Percentiles rank a stretch among this genome's conserved stretches.
phyloP scores from a whole-genome alignment of 2,329 filamentous ascomycete species.

The Calonectria pteridis region DNA sequence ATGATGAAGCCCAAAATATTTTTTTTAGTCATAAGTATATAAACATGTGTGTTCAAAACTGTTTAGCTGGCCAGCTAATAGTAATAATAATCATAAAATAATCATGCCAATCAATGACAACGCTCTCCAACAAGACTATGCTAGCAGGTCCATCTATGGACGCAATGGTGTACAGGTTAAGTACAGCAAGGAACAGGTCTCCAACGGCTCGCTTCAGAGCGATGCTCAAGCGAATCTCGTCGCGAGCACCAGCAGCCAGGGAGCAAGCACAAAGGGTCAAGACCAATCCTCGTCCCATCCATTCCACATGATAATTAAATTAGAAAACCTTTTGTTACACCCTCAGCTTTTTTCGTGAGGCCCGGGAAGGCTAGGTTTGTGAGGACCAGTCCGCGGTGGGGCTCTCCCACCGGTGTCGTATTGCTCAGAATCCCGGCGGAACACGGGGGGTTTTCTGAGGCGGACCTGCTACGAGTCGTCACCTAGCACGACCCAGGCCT shows the following conservation, averaged over 20 bases:
- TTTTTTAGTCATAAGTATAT: background rate
- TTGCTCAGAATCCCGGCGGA: conserved; percentile 44
- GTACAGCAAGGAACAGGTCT: background rate
- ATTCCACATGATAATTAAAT: conserved; percentile 13
- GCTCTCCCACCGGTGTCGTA: conserved; percentile 43
- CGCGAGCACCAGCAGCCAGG: conserved; percentile 41
- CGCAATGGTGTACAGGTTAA: conserved; percentile 16
- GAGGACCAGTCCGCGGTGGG: conserved; percentile 56
- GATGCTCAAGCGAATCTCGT: conserved; percentile 43
- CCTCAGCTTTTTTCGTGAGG: conserved; percentile 21
- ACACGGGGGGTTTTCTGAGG: conserved; percentile 46
- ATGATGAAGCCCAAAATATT: background rate
- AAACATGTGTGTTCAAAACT: conserved; percentile 1
- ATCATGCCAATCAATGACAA: conserved; percentile 15
- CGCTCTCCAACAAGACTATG: conserved; percentile 35
- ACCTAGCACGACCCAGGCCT: conserved; percentile 58
- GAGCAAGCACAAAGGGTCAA: background rate
- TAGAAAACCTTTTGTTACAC: conserved; percentile 18
- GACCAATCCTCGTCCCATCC: background rate
- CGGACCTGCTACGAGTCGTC: conserved; percentile 62
- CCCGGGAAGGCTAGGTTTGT: conserved; percentile 39
- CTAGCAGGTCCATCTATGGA: conserved; percentile 33
- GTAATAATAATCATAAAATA: conserved; percentile 8
- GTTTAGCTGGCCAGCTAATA: conserved; percentile 21
- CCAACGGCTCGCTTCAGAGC: background rate